Base-by-base conservation (phyloP, 306 rosid genomes). In the Psophocarpus tetragonolobus region DNA sequence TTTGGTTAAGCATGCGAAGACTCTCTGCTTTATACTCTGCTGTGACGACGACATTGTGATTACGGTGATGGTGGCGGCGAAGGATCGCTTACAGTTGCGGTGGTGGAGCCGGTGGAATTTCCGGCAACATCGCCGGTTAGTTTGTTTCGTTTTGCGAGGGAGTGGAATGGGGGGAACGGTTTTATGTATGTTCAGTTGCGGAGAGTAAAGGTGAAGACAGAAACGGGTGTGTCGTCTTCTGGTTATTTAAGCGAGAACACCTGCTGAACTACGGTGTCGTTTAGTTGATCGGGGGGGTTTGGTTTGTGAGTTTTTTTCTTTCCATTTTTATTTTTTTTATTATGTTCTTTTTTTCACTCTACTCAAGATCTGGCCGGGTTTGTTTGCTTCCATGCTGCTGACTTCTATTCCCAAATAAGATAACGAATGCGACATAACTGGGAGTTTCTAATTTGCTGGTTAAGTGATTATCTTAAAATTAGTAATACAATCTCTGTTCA, bases 1-100 rank as follows among this genome's bases (percentile, higher is more conserved):
- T 85, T 88, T 96, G 48, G 92, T 86, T n/a, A 96, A 89, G 88
- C 94, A 92, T 1, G 91, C 80, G 83, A 92, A 85, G 47, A 96
- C 88, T 27, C 90, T 89, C 73, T 88, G 97, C 88, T 92, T 92
- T 44, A 92, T 71, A 80, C 61, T 90, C 45, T 90, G 91, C 6
- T 81, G 72, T 13, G 91, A 36, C 5, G 91, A 36, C 8, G 97
- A 78, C 98, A 93, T 93, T 62, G 53, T 60, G 76, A 41, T 30
- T 54, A 2, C 9, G 50, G 9, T 54, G 75, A 1, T 6, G 0
- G 36, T 17, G 77, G 44, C 66, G 26, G 50, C 7, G 79, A 69
- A 68, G 14, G 56, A 48, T 62, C 0, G 39, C 4, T 47, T 80
- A 83, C 14, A 1, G 0, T 24, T 10, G 54, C 21, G 74, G 82